Evolutionary conservation across 257 asterid genomes (phyloP).

Genomic region (Paulownia fortunei): DNA sequence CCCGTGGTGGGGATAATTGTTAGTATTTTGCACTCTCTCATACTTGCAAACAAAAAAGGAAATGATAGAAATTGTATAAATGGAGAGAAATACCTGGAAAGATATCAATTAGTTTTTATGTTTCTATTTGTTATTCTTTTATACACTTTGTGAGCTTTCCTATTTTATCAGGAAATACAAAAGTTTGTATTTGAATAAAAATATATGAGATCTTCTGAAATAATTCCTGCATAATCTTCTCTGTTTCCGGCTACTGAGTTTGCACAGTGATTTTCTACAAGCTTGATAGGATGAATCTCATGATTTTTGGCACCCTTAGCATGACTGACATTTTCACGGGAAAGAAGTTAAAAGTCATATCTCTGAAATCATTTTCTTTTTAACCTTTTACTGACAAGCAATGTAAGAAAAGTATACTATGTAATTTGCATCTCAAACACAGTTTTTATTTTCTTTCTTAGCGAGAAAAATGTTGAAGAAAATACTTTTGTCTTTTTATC

Average conservation of each 20-base stretch:
- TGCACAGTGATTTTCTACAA: too few relatives aligned
- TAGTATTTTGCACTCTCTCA: not conserved
- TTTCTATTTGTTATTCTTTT: slow-evolving; percentile 24
- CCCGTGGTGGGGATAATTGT: not conserved
- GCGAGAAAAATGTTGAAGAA: too few relatives aligned
- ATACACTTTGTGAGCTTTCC: not conserved
- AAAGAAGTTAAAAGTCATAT: too few relatives aligned
- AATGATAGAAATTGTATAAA: not conserved
- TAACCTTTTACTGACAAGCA: too few relatives aligned
- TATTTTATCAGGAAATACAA: not conserved
- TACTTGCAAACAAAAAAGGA: not conserved
- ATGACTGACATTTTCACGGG: too few relatives aligned
- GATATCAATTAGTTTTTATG: not conserved
- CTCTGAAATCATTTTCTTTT: too few relatives aligned
- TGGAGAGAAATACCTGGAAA: slow-evolving; percentile 1
- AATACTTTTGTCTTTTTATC: too few relatives aligned
- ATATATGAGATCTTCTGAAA: not conserved
- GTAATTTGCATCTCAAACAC: too few relatives aligned
- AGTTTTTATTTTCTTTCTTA: too few relatives aligned
- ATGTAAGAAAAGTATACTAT: too few relatives aligned
- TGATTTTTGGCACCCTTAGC: not conserved
- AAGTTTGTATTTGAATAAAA: not conserved
- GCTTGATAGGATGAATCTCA: too few relatives aligned
- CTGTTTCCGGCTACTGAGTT: not conserved
- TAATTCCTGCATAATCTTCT: not conserved